Evolutionary conservation across 1,284 basidiomycete genomes (phyloP), one percentile per base, ranked within the genome.

Genomic region (Fistulina hepatica): DNA sequence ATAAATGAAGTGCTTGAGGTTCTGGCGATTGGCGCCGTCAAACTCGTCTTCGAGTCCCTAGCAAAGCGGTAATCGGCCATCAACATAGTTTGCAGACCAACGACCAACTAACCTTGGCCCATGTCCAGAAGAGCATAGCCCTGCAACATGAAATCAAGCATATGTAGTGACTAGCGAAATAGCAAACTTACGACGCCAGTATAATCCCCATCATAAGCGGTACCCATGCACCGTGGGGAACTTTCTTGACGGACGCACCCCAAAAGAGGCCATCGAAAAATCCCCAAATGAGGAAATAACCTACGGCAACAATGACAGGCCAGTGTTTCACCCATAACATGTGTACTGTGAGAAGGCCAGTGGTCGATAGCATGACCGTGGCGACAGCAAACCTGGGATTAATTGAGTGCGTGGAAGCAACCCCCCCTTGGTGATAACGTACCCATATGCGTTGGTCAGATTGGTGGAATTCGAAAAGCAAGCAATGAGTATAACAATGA

Each of bases 211-310:
- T 64, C 52, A 67, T 64, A 6, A 80, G 59, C 0, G 76, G 72
- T 4, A 77, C 74, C 74, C 75, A 79, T 3, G 73, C 76, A 13
- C 76, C 75, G 12, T 64, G 55, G 1, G 76, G 75, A 6, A 80
- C 61, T 52, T 79, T 78, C 48, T 63, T 71, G 38, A 78, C 48
- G 0, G 72, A 57, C 1, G 76, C 73, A 19, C 72, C 75, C 72
- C 73, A 77, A 55, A 79, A 78, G 4, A 76, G 53, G 21, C 56
- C 72, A 47, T 79, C 76, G 33, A 80, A 56, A 54, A 80, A 81
- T 4, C 74, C 76, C 37, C 71, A 80, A 21, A 65, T 48, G 3
- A 71, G 0, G 44, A 80, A 69, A 49, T 70, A 80, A 1, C 47
- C 52, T 4, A 76, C 4, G 0, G 61, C 63, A 11, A 76, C 24